These are phyloP conservation scores for Lodderomyces oxycetoniae DNA, from an alignment of 1,139 yeast species.

Conservation along the genomic window DNA sequence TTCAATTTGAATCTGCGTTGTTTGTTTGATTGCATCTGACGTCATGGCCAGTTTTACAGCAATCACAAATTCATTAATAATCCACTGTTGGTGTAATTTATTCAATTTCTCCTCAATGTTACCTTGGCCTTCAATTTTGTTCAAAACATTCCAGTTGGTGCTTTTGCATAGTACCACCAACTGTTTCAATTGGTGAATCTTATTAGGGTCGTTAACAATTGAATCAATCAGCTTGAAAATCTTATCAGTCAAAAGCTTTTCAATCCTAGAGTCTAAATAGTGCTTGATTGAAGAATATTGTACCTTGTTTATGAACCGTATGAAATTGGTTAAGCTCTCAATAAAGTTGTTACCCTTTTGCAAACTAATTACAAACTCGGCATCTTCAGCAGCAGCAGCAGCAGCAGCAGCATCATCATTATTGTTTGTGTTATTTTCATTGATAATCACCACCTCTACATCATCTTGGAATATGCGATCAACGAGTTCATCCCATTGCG, in stretches of 20 bases:
- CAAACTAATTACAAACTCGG: not conserved
- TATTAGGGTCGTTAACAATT: slow-evolving; percentile 19
- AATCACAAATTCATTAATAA: slow-evolving; percentile 25
- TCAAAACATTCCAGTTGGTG: slow-evolving; percentile 29
- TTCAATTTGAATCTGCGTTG: slow-evolving; percentile 4
- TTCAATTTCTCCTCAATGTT: slow-evolving; percentile 20
- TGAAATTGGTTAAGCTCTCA: slow-evolving; percentile 17
- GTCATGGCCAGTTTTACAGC: slow-evolving; percentile 15
- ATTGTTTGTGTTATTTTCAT: not conserved
- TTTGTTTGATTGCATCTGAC: slow-evolving; percentile 1
- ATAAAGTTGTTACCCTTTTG: slow-evolving; percentile 2
- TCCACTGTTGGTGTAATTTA: slow-evolving; percentile 28
- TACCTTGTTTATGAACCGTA: slow-evolving; percentile 28
- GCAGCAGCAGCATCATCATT: not conserved
- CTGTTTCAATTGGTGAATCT: slow-evolving; percentile 19
- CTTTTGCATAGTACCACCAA: slow-evolving; percentile 19
- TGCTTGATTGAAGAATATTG: slow-evolving; percentile 22
- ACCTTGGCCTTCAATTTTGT: slow-evolving; percentile 16
- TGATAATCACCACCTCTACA: too few relatives aligned
- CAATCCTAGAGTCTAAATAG: slow-evolving; percentile 27
- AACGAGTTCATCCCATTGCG: slow-evolving; percentile 14
- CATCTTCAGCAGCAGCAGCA: not conserved
- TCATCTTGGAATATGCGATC: slow-evolving; percentile 10
- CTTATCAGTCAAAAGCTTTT: slow-evolving; percentile 25
- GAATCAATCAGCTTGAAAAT: slow-evolving; percentile 28